Conservation (phyloP, 1,284 basidiomycete genomes). For the Rhodotorula sp. region DNA sequence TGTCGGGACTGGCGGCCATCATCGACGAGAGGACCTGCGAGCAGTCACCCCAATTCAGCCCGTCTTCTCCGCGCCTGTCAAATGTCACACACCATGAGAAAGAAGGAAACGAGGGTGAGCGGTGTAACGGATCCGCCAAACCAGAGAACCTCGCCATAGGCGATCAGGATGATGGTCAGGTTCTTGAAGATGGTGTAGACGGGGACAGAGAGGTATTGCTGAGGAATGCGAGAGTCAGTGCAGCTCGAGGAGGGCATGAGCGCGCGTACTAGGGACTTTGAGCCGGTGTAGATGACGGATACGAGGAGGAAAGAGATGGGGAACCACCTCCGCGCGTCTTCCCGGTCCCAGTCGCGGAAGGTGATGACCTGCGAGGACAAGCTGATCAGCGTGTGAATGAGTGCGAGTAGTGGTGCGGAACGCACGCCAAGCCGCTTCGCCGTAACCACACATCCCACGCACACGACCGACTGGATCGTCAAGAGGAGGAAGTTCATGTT, state of each 20-base stretch:
- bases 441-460: conserved; percentile 68
- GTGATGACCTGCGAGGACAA: conserved; percentile 60
- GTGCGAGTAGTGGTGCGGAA: neutral
- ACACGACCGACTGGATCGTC: conserved; percentile 77
- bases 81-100: conserved; percentile 65
- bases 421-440: conserved; percentile 68
- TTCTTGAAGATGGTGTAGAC: conserved; percentile 96
- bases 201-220: conserved; percentile 92
- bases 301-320: conserved; percentile 91
- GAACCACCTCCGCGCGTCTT: conserved; percentile 90
- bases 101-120: conserved; percentile 83
- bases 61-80: neutral
- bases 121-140: conserved; percentile 88
- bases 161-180: conserved; percentile 95
- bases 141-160: conserved; percentile 97
- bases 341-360: conserved; percentile 77
- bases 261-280: conserved; percentile 77
- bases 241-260: neutral
- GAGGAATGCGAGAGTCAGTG: neutral
- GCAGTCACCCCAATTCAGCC: neutral
- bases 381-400: neutral
- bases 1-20: conserved; percentile 93
- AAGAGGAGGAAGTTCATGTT: conserved; percentile 96
- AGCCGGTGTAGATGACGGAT: conserved; percentile 95
- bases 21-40: conserved; percentile 82